phyloP scores from a whole-genome alignment of 2,329 filamentous ascomycete species.

The Penicillium hesseltinei region DNA sequence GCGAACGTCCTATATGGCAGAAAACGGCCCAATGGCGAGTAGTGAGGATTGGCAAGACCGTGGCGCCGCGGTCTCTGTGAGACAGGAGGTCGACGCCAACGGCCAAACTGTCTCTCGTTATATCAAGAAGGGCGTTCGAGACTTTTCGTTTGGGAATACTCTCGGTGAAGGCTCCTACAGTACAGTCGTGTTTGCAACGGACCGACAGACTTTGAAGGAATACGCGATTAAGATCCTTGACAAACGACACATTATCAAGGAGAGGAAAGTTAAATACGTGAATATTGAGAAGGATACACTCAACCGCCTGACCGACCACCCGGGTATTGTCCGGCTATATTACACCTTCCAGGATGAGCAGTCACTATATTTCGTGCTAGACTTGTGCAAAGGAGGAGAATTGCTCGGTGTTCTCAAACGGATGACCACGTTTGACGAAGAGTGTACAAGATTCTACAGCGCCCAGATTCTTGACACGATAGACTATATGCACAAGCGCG shows the following conservation, averaged over 20 bases:
- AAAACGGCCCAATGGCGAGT: slow-evolving; percentile 60
- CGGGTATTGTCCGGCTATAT: slow-evolving; percentile 92
- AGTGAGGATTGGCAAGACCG: slow-evolving; percentile 95
- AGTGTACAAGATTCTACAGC: slow-evolving; percentile 90
- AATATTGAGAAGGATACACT: slow-evolving; percentile 99
- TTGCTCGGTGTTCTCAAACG: slow-evolving; percentile 90
- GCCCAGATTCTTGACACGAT: slow-evolving; percentile 96
- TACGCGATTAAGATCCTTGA: slow-evolving; percentile 98
- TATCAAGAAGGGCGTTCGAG: slow-evolving; percentile 94
- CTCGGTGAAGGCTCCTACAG: slow-evolving; percentile 97
- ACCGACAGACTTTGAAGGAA: slow-evolving; percentile 89
- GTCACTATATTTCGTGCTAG: slow-evolving; percentile 94
- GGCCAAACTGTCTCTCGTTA: slow-evolving; percentile 78
- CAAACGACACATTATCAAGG: slow-evolving; percentile 98
- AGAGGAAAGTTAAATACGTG: slow-evolving; percentile 99
- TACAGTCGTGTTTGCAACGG: slow-evolving; percentile 87
- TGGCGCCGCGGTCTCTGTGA: slow-evolving; percentile 80
- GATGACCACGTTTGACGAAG: slow-evolving; percentile 88
- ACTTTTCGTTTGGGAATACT: slow-evolving; percentile 89
- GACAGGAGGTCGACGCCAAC: slow-evolving; percentile 79
- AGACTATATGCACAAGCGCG: slow-evolving; percentile 95
- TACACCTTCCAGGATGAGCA: slow-evolving; percentile 98
- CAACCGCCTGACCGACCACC: slow-evolving; percentile 92
- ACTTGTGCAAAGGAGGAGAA: slow-evolving; percentile 89
- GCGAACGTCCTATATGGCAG: slow-evolving; percentile 51